Evolutionary conservation across 169 alveolate species (phyloP).

Genomic region (Eimeria maxima): DNA sequence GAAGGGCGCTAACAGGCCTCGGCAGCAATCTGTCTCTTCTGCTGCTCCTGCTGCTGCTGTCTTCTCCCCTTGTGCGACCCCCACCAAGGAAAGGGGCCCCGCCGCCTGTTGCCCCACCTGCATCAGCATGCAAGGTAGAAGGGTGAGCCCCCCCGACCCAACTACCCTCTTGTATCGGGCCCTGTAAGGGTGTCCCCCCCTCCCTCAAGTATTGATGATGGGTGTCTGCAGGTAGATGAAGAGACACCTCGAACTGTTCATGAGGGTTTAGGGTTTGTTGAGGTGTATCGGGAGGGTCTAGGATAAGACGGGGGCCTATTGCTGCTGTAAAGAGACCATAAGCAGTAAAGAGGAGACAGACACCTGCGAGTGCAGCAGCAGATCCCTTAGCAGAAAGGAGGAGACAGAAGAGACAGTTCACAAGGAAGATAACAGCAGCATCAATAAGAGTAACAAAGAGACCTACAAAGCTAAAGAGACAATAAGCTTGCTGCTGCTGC

Average conservation of each 20-base stretch:
- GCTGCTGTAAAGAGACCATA: constrained; percentile 71
- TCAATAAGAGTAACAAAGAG: constrained; percentile 76
- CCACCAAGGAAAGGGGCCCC: no score
- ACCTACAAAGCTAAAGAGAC: constrained; percentile 82
- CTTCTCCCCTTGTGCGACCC: neutral
- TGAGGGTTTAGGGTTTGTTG: neutral
- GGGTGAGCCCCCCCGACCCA: no score
- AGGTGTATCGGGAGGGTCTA: constrained; percentile 4
- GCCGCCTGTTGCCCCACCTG: no score
- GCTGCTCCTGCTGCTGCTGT: neutral
- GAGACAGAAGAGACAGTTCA: constrained; percentile 38
- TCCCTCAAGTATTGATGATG: neutral
- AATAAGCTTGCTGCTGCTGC: constrained; percentile 65
- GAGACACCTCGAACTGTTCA: no score
- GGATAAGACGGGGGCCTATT: constrained; percentile 54
- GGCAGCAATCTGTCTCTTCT: neutral
- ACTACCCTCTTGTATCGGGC: no score
- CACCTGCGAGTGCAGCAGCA: constrained; percentile 7
- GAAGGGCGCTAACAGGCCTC: neutral
- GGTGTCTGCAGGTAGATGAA: no score
- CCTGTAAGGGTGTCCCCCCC: neutral
- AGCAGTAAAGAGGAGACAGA: constrained; percentile 21
- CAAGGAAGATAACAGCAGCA: constrained; percentile 67
- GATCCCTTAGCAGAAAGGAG: neutral
- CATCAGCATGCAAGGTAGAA: no score